Base-by-base conservation (phyloP, 192 early-diverging fungal species). In the Entomortierella beljakovae region DNA sequence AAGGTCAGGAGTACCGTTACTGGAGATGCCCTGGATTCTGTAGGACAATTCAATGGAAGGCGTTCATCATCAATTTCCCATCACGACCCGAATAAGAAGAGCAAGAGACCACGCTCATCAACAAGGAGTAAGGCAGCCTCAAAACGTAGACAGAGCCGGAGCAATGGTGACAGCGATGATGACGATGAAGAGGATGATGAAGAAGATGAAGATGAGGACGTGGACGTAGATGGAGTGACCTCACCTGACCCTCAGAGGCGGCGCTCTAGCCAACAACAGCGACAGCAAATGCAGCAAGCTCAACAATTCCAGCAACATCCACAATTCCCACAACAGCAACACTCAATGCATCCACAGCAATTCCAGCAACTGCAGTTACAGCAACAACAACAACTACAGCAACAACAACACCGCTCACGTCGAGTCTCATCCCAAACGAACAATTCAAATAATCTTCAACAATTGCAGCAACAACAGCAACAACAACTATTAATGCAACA, bases 201-300 rank as follows among this genome's bases (percentile, higher is more conserved):
- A 7, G 74, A 69, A 3, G 61, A 64, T 46, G 70, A 76, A 15
- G 72, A 76, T 18, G 64, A 62, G 29, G 74, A 77, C 16, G 64
- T 75, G 13, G 72, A 75, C 28, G 61, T 77, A n/a, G 74, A 77
- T 26, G 74, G 74, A 34, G 35, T 77, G 15, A 58, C 74, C 33
- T 69, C 74, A 11, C 74, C 65, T 32, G 55, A 61, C 18, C 50
- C 70, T 29, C 75, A 65, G 16, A 42, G 75, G 31, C 60, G 75
- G 22, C 66, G 74, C 15, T 63, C 66, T 18, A 77, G 74, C 20
- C 75, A 79, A 9, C 22, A 28, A 43, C 57, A 61, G 18, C 57
- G 64, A 31, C 72, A 75, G 37, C 51, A 52, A 35, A 25, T 54
- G 20, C 64, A 31, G 9, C 68, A 70, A 10, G 58, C 33, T 29